phyloP scores from a whole-genome alignment of 129 eudicot genomes.

The Rutidosis leptorrhynchoides region DNA sequence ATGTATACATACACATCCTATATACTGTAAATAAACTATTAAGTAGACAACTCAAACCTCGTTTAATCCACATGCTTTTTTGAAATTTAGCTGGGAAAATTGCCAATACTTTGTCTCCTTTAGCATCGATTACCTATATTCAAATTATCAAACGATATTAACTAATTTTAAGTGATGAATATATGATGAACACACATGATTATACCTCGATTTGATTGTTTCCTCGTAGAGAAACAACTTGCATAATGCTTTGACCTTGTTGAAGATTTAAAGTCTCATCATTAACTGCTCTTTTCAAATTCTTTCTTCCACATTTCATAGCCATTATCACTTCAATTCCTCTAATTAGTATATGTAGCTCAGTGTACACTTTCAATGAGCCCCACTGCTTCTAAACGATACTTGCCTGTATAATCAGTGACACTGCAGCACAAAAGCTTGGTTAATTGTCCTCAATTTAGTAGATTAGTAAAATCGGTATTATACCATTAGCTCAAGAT shows the following conservation, averaged over 20 bases:
- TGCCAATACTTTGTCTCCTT: constrained; percentile 65
- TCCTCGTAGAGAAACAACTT: constrained; percentile 75
- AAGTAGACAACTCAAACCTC: constrained; percentile 38
- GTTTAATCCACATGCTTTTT: constrained; percentile 96
- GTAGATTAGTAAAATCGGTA: background rate
- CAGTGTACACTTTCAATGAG: background rate
- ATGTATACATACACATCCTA: background rate
- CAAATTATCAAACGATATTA: background rate
- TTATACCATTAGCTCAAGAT: background rate
- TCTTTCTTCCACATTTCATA: constrained; percentile 75
- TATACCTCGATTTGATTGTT: constrained; percentile 78
- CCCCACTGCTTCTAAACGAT: background rate
- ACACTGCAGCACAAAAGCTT: background rate
- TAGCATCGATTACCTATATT: constrained; percentile 63
- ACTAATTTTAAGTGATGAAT: background rate
- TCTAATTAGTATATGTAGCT: constrained; percentile 2
- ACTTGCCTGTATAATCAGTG: background rate
- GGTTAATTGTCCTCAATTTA: background rate
- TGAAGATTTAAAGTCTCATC: constrained; percentile 49
- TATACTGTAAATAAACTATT: background rate
- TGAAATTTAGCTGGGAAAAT: constrained; percentile 91
- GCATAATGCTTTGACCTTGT: constrained; percentile 68
- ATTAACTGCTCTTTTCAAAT: constrained; percentile 63
- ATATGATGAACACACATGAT: background rate
- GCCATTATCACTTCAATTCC: background rate